Evolutionary conservation across 768 basidiomycete species (phyloP), one percentile per base, ranked within the genome.

Genomic region (Suillus occidentalis): DNA sequence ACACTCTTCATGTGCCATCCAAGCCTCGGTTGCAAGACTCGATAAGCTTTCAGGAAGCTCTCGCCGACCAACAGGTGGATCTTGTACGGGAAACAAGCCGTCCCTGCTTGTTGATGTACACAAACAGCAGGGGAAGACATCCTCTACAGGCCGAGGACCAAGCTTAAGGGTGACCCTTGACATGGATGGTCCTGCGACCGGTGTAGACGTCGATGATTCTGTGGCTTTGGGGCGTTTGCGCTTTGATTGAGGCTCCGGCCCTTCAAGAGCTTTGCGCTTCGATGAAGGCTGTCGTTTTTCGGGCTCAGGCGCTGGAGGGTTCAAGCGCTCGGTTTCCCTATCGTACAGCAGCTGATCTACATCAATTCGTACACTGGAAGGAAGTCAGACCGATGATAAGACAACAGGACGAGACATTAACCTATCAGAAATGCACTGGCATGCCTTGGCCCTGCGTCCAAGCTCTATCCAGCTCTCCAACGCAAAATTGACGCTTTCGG

Each of bases 401-500:
- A 2, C 13, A 22, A 57, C 25, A 67, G 42, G 43, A 63, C 47
- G n/a, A 52, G 28, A 28, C 5, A 55, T 76, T 25, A 69, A 90
- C 92, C 92, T 94, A 72, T 89, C 88, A 60, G 79, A 73, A n/a
- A 92, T 82, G 71, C 91, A 93, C 70, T 85, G 79, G 69, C 92
- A 94, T 4, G 81, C 87, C 66, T 88, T 87, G 8, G 97, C 96
- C 63, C 83, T 85, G 63, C 92, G 82, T 1, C 95, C 97, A 22
- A 96, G 77, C 49, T 95, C 94, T 6, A 98, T 77, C 96, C 96
- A 99, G 68, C 91, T 92, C 50, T 97, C 93, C 34, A 97, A 80
- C 0, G 97, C 97, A 73, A 98, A 99, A 74, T 99, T 99, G 71
- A 97, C 94, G 67, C 92, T 94, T 78, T 98, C 97, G 2, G 97